Base-by-base conservation (phyloP, 2,329 filamentous ascomycete genomes). In the Cephalotrichum gorgonifer region DNA sequence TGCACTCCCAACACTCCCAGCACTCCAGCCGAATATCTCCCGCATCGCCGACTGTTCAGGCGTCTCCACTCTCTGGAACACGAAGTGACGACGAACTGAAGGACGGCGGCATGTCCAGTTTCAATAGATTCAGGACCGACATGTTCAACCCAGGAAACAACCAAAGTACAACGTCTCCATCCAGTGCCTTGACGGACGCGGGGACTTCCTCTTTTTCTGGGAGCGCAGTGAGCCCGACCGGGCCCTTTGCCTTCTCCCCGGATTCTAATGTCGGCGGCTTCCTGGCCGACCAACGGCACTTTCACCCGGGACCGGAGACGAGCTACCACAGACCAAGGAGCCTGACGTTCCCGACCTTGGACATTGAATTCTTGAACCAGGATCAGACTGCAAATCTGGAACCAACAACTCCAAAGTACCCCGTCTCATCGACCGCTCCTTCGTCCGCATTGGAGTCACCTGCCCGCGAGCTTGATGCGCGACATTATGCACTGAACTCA, bases 331-430 rank as follows among this genome's bases (percentile, higher is more conserved):
- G 88, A 50, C 87, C 86, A 51, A 77, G 88, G 59, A 93, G 87
- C 62, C 88, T 94, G 64, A 95, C 88, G 0, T 89, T 95, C 54
- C 88, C 89, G 1, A 81, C 83, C 42, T 69, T 88, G 39, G 81
- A 80, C 49, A 71, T 85, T 42, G 83, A 78, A 50, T 78, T 73
- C 51, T 64, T 74, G 55, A 74, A 72, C 55, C 73, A 74, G 50
- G n/a, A n/a, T n/a, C 53, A 41, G 3, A 30, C 39, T 15, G 44
- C 27, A 15, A 44, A 42, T 15, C 25, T 22, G 1, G 47, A 52
- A 8, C 51, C 59, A 33, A 25, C 55, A 15, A 51, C 54, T 8
- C 55, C 55, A 4, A 60, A 62, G 6, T 72, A 76, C 30, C 68
- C 72, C 1, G 62, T 71, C 55, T 77, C 74, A 4, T 74, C 75